phyloP scores from a whole-genome alignment of 2,329 filamentous ascomycete species.

The Aspergillus tamarii region DNA sequence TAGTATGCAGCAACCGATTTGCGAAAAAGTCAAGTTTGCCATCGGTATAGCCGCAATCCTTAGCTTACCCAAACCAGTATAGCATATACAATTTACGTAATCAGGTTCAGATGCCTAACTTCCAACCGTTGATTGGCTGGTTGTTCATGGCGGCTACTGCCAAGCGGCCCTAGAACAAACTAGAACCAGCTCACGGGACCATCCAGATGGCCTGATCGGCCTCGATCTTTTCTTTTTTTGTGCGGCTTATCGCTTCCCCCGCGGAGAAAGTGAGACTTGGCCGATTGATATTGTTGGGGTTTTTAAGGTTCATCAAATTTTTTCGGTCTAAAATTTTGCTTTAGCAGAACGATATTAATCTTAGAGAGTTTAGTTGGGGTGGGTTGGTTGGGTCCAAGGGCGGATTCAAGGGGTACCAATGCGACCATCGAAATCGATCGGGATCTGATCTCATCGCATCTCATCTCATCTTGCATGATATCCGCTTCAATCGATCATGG shows the following conservation, averaged over 20 bases:
- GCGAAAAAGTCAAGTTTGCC: neutral
- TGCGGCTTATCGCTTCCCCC: neutral
- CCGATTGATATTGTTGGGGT: neutral
- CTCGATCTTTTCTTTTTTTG: neutral
- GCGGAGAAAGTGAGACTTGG: neutral
- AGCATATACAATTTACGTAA: conserved; percentile 10
- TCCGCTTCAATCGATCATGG: neutral
- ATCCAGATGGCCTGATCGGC: conserved; percentile 1
- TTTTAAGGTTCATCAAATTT: neutral
- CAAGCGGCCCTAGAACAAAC: conserved; percentile 14
- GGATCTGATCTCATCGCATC: conserved; percentile 10
- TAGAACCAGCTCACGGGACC: conserved; percentile 17
- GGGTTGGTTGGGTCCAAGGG: neutral
- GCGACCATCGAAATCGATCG: conserved; percentile 6
- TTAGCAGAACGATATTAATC: neutral
- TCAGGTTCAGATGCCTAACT: neutral
- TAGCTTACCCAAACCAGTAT: neutral
- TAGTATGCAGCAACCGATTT: neutral
- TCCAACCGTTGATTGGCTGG: neutral
- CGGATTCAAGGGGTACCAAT: neutral
- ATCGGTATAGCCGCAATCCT: neutral
- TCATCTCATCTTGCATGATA: conserved; percentile 13
- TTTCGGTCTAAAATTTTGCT: neutral
- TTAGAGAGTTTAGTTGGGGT: neutral
- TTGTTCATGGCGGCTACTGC: neutral